Evolutionary conservation across 768 basidiomycete species (phyloP), one percentile per base, ranked within the genome.

Genomic region (Serendipita indica): DNA sequence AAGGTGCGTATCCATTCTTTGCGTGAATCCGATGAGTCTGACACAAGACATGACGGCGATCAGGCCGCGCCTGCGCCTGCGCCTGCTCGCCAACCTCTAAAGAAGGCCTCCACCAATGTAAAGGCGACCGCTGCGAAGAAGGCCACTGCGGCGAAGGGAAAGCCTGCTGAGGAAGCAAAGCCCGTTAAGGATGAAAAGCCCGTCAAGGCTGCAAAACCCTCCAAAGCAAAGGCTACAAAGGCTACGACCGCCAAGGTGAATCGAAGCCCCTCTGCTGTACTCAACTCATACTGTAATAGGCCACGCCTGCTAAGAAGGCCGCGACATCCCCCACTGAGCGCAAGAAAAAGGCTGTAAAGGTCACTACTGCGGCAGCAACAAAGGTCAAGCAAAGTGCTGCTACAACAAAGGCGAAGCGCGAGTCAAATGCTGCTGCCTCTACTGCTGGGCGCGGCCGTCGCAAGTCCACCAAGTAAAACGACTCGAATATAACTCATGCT

Each of bases 221-320:
- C 77, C 67, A 73, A 79, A 33, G 79, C 75, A 32, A 45, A 74
- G 1, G 79, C 77, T 6, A 86, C 86, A 76, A 86, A 84, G 79
- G 81, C 81, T 41, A 34, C 63, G 61, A 0, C 20, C 16, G 34
- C 32, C 56, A 16, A 16, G 57, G 60, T 39, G 14, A 3, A 39
- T 52, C 4, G 35, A 27, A 12, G 22, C n/a, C 18, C 43, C 34
- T 3, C 30, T 49, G 20, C 33, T 49, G 39, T 60, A 32, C 1
- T 20, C 33, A 52, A 56, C 52, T 14, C n/a, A 6, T 57, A 25
- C 49, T 57, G 63, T 20, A 39, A 30, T 63, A 81, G 6, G 71
- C 73, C 0, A 72, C 70, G 10, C 64, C 76, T 25, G 65, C 76
- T 33, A 70, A 69, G 58, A 60, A 62, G 30, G 46, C 64, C 7